These are phyloP conservation scores for Arabis alpina DNA, from an alignment of 345 rosid species.

Conservation along the genomic window DNA sequence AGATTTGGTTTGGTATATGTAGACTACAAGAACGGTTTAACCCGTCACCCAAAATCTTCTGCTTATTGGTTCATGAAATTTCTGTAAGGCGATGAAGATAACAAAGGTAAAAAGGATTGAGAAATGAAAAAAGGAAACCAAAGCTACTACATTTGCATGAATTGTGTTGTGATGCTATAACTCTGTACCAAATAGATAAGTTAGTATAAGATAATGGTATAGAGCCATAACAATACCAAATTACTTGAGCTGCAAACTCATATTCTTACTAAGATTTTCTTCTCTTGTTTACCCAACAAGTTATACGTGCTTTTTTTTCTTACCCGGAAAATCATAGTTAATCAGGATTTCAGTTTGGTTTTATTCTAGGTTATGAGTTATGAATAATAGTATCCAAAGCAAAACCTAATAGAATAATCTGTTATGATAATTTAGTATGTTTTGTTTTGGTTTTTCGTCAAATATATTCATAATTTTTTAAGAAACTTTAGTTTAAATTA, in stretches of 20 bases:
- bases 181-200: slow-evolving; percentile 31
- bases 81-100: slow-evolving; percentile 58
- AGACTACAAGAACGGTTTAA: slow-evolving; percentile 76
- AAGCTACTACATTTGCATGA: slow-evolving; percentile 20
- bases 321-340: no score
- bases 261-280: neutral
- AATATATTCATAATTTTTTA: no score
- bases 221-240: slow-evolving; percentile 21
- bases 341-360: no score
- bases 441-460: no score
- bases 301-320: no score
- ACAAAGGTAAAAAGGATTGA: slow-evolving; percentile 53
- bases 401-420: no score
- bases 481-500: no score
- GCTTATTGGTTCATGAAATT: slow-evolving; percentile 86
- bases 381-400: no score
- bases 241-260: slow-evolving; percentile 18
- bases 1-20: slow-evolving; percentile 88
- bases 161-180: slow-evolving; percentile 22
- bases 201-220: slow-evolving; percentile 21
- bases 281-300: no score
- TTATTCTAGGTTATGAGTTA: no score
- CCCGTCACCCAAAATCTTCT: slow-evolving; percentile 83
- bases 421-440: no score
- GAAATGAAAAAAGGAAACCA: slow-evolving; percentile 10